A percentile compares a stretch with the other conserved stretches of the same genome.
phyloP scores from a whole-genome alignment of 164 flowering plant species.

The Magnolia changhungtana region DNA sequence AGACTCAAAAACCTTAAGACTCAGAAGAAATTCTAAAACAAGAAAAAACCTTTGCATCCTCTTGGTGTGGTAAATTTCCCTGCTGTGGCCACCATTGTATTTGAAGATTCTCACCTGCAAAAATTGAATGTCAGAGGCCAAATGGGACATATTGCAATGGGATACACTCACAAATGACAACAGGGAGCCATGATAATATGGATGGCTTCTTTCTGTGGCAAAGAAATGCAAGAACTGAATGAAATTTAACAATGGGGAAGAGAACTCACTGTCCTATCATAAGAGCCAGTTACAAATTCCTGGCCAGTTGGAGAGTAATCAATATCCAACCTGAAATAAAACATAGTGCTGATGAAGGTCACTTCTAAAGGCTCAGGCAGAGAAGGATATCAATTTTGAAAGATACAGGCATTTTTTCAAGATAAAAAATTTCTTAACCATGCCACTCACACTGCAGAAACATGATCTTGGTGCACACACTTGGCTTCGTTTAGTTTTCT shows the following conservation, averaged over 20 bases:
- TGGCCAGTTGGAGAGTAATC: constrained; percentile 96
- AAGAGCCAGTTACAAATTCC: constrained; percentile 96
- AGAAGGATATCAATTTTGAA: neutral
- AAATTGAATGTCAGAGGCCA: constrained; percentile 4
- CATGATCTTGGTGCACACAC: constrained; percentile 90
- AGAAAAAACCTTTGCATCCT: constrained; percentile 89
- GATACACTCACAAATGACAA: neutral
- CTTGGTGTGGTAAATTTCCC: constrained; percentile 92
- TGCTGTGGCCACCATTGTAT: constrained; percentile 90
- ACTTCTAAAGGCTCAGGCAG: neutral
- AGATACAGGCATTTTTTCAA: neutral
- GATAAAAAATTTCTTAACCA: neutral
- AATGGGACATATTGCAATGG: neutral
- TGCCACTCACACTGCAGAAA: constrained; percentile 84
- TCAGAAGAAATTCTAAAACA: neutral
- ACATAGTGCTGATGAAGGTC: neutral
- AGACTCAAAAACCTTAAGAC: neutral
- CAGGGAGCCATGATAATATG: neutral
- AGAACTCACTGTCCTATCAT: constrained; percentile 87
- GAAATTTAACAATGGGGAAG: neutral
- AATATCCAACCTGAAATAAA: constrained; percentile 84
- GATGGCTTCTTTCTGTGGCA: neutral
- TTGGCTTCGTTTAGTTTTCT: constrained; percentile 83
- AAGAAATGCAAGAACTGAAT: neutral
- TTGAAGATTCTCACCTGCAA: constrained; percentile 81